Conservation (phyloP, 1,284 basidiomycete species). For the Cystobasidium pallidum region DNA sequence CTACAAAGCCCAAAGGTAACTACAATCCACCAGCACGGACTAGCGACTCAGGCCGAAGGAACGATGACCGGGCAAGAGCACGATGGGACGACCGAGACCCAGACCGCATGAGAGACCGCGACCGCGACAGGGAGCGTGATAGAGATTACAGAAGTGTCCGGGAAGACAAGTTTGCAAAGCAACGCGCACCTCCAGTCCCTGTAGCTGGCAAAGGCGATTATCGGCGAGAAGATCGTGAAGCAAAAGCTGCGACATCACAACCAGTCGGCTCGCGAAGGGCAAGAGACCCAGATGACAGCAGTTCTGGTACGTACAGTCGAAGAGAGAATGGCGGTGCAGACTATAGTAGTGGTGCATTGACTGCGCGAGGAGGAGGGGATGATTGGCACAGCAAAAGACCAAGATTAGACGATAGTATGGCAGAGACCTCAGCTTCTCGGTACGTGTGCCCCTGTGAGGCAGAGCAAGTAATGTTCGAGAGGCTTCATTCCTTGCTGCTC, state of each 20-base stretch:
- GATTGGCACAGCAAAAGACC: conserved; percentile 35
- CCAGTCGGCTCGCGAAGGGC: not conserved
- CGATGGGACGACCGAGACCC: conserved; percentile 29
- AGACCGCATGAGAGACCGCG: conserved; percentile 18
- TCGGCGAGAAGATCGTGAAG: conserved; percentile 25
- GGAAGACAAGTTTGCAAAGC: conserved; percentile 40
- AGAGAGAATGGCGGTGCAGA: conserved; percentile 3
- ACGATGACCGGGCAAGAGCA: conserved; percentile 25
- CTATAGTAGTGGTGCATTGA: not conserved
- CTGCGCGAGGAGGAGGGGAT: not conserved
- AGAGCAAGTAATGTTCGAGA: not conserved
- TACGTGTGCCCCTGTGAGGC: conserved; percentile 22
- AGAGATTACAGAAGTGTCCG: conserved; percentile 22
- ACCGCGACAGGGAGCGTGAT: conserved; percentile 38
- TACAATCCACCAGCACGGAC: conserved; percentile 3
- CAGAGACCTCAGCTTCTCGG: conserved; percentile 21
- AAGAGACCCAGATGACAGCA: conserved; percentile 21
- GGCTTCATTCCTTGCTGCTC: not conserved
- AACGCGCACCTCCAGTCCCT: conserved; percentile 16
- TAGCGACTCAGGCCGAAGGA: conserved; percentile 10
- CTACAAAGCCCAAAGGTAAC: conserved; percentile 26
- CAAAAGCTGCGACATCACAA: conserved; percentile 12
- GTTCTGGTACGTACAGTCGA: not conserved
- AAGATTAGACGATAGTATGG: conserved; percentile 30
- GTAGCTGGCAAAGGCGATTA: conserved; percentile 7